Evolutionary conservation across 371 early-diverging fungal genomes (phyloP).

Genomic region (Blakeslea trispora): DNA sequence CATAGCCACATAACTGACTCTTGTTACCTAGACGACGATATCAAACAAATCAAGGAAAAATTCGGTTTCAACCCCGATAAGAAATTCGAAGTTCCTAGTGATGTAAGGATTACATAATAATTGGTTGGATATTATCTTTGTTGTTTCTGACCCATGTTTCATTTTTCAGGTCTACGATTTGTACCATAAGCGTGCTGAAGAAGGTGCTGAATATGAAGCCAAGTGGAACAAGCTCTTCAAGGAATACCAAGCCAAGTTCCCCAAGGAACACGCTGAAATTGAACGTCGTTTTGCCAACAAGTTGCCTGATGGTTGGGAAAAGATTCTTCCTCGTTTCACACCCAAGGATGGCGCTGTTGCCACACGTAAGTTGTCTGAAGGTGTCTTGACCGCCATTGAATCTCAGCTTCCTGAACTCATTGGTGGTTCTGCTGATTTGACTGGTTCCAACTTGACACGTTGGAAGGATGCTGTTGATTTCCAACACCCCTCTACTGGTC

Average conservation of each 20-base stretch:
- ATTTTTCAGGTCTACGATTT: slow-evolving; percentile 56
- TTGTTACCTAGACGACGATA: slow-evolving; percentile 69
- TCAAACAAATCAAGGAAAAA: slow-evolving; percentile 80
- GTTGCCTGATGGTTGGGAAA: slow-evolving; percentile 75
- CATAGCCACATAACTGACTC: background rate
- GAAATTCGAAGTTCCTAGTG: slow-evolving; percentile 69
- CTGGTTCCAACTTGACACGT: slow-evolving; percentile 93
- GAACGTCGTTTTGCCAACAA: slow-evolving; percentile 72
- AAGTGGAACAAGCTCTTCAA: slow-evolving; percentile 78
- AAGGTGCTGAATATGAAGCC: slow-evolving; percentile 62
- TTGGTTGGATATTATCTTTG: background rate
- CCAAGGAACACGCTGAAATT: slow-evolving; percentile 73
- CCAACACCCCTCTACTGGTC: slow-evolving; percentile 67
- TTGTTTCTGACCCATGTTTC: slow-evolving; percentile 1
- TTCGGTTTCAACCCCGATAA: slow-evolving; percentile 84
- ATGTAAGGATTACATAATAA: slow-evolving; percentile 25
- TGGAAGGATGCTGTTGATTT: slow-evolving; percentile 94
- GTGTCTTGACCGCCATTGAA: slow-evolving; percentile 80
- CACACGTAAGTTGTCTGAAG: slow-evolving; percentile 88
- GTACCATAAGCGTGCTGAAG: slow-evolving; percentile 61
- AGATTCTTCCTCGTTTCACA: slow-evolving; percentile 74
- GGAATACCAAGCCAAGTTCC: slow-evolving; percentile 63
- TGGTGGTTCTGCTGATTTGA: slow-evolving; percentile 98
- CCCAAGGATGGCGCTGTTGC: slow-evolving; percentile 79
- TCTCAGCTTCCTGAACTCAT: slow-evolving; percentile 81